Evolutionary conservation across 352 stramenopile species (phyloP), one percentile per base, ranked within the genome.

Genomic region (Phytophthora hybrid): DNA sequence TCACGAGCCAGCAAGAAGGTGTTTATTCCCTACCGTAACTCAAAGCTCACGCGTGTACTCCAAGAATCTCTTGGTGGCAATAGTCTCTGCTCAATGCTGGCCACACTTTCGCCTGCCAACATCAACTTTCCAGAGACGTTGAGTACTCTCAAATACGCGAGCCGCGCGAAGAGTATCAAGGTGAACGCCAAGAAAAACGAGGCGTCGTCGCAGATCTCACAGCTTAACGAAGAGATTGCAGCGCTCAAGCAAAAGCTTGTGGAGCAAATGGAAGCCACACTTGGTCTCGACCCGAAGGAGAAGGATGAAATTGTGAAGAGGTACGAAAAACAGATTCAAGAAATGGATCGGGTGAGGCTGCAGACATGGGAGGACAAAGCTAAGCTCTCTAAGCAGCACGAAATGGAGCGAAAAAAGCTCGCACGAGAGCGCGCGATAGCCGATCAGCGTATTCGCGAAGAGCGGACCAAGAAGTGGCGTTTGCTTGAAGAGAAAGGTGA

Each of bases 61-160:
- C 93, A 98, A 68, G 92, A 98, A 59, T 97, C 88, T 2, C 83
- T 98, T 0, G 94, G 94, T 59, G 96, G 96, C 23, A 99, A 99
- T 57, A 97, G 90, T 63, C 71, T 94, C n/a, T 99, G 96, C 34
- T 96, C 98, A 0, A 98, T 99, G 95, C 79, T 99, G 19, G 96
- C 96, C 18, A 98, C 96, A 16, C 83, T 99, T 6, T 98, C 90
- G 26, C 94, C 97, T 2, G 95, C 97, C 4, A 97, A 98, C 59
- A 97, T 97, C 71, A 99, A 99, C 79, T 93, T 94, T 54, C 75
- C 97, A 2, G 97, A 99, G 80, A 99, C 93, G 6, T 76, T 99
- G 37, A 98, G 94, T 61, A 99, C 97, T 1, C 80, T 99, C 0
- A 97, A 98, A 34, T 99, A 99, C 68, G 97, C 94, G 16, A 98